phyloP scores from a whole-genome alignment of 495 filamentous ascomycete genomes.

The Umbilicaria muhlenbergii region DNA sequence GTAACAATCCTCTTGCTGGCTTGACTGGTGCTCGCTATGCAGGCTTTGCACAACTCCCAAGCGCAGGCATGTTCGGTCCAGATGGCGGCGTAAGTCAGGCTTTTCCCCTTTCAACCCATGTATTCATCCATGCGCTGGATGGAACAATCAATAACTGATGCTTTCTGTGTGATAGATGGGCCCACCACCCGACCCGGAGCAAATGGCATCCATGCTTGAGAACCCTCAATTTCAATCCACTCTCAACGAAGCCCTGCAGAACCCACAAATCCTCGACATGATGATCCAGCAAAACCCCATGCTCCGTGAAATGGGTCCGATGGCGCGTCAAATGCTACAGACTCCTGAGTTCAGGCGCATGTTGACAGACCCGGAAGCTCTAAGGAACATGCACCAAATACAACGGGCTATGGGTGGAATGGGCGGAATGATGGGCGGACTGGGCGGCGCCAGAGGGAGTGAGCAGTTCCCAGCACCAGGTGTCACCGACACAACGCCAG shows the following conservation, averaged over 20 bases:
- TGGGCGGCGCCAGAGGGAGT: slow-evolving; percentile 26
- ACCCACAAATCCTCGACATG: slow-evolving; percentile 80
- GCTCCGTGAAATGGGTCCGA: slow-evolving; percentile 68
- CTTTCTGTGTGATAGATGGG: slow-evolving; percentile 54
- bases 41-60: slow-evolving; percentile 77
- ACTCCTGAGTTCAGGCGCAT: slow-evolving; percentile 79
- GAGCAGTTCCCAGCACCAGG: slow-evolving; percentile 71
- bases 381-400: slow-evolving; percentile 68
- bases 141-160: not conserved
- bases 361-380: slow-evolving; percentile 82
- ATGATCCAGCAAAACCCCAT: slow-evolving; percentile 82
- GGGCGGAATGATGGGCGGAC: slow-evolving; percentile 30
- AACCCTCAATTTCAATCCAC: slow-evolving; percentile 69
- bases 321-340: slow-evolving; percentile 67
- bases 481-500: slow-evolving; percentile 53
- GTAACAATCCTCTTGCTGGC: slow-evolving; percentile 77
- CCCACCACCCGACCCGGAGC: slow-evolving; percentile 62
- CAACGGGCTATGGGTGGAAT: slow-evolving; percentile 51
- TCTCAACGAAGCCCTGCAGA: slow-evolving; percentile 88
- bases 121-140: not conserved
- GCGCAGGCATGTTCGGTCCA: slow-evolving; percentile 79
- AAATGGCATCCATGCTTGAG: slow-evolving; percentile 68
- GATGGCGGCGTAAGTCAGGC: slow-evolving; percentile 80
- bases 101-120: not conserved
- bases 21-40: slow-evolving; percentile 92